Evolutionary conservation across 2,329 filamentous ascomycete species (phyloP), one percentile per base, ranked within the genome.

Genomic region (Penicillium sp.): DNA sequence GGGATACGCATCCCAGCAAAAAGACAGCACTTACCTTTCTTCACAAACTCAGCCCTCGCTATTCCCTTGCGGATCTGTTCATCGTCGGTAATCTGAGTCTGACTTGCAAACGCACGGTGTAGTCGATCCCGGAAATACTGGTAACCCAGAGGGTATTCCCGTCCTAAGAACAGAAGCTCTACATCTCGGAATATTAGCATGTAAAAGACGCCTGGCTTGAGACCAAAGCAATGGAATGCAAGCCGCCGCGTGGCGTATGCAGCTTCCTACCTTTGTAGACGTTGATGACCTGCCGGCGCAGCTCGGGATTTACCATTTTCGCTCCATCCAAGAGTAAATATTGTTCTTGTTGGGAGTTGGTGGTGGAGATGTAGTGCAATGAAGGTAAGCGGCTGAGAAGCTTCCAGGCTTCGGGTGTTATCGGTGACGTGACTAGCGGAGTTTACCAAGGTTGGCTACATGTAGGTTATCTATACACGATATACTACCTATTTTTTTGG

Each of bases 111-210:
- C 1, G 93, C 93, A 58, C 86, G 85, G 76, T 97, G 92, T 10
- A 97, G 78, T 2, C 92, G 85, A 8, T 85, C 83, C 11, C 89
- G 85, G 72, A 95, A 97, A 76, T 92, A 97, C 31, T 80, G 76
- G 76, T 85, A 95, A 45, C 94, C 94, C 16, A 89, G 80, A 1
- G 94, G 93, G 68, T 97, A 97, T 56, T 93, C 89, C 54, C 87
- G 85, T 34, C 93, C 92, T 14, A 97, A 81, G 67, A 88, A 86
- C 42, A 99, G 82, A 11, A 97, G 84, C 68, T 96, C 92, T 96
- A 57, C 22, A 45, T 13, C 24, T 39, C 34, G 20, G 24, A 24
- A 43, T 9, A 16, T 53, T 18, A 52, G 29, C 13, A 44, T 50
- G 22, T 22, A 35, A 22, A 22, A 20, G 18, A 39, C 26, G 9